phyloP scores from a whole-genome alignment of 2,329 filamentous ascomycete species.

The Xylariaceae sp. region DNA sequence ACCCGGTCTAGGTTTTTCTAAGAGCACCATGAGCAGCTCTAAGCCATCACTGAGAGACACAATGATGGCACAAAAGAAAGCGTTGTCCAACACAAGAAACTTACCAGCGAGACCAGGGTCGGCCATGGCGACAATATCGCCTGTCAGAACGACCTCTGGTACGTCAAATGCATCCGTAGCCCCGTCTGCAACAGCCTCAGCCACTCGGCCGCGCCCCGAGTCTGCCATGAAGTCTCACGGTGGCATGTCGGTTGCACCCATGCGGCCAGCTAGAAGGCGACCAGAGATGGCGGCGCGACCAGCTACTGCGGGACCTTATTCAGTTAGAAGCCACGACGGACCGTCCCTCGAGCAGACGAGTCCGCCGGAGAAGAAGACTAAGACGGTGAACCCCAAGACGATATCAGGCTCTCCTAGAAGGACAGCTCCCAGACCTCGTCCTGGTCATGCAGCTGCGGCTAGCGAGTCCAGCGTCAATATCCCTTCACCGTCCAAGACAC shows the following conservation, averaged over 20 bases:
- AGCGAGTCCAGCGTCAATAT: slow-evolving; percentile 50
- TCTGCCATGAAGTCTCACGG: slow-evolving; percentile 44
- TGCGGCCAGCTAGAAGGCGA: slow-evolving; percentile 55
- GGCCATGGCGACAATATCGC: slow-evolving; percentile 60
- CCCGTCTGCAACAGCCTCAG: slow-evolving; percentile 30
- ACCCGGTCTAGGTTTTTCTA: slow-evolving; percentile 58
- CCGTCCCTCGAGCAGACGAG: slow-evolving; percentile 41
- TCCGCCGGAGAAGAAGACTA: slow-evolving; percentile 45
- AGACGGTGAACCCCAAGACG: slow-evolving; percentile 47
- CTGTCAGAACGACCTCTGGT: slow-evolving; percentile 41
- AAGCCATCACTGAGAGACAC: slow-evolving; percentile 74
- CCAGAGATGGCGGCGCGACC: slow-evolving; percentile 57
- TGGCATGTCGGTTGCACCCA: slow-evolving; percentile 60
- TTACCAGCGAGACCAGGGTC: slow-evolving; percentile 57
- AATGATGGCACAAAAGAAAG: slow-evolving; percentile 78
- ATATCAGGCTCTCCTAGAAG: slow-evolving; percentile 51
- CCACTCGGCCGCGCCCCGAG: slow-evolving; percentile 41
- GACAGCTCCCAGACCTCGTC: slow-evolving; percentile 42
- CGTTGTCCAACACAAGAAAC: slow-evolving; percentile 45
- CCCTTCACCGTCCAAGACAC: slow-evolving; percentile 39
- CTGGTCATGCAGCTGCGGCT: slow-evolving; percentile 45
- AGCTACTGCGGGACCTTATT: slow-evolving; percentile 64
- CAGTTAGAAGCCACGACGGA: slow-evolving; percentile 51
- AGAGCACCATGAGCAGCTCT: slow-evolving; percentile 54
- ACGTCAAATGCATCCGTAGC: slow-evolving; percentile 33